Evolutionary conservation across 1,284 basidiomycete genomes (phyloP).

Genomic region (Pascua guehoae): DNA sequence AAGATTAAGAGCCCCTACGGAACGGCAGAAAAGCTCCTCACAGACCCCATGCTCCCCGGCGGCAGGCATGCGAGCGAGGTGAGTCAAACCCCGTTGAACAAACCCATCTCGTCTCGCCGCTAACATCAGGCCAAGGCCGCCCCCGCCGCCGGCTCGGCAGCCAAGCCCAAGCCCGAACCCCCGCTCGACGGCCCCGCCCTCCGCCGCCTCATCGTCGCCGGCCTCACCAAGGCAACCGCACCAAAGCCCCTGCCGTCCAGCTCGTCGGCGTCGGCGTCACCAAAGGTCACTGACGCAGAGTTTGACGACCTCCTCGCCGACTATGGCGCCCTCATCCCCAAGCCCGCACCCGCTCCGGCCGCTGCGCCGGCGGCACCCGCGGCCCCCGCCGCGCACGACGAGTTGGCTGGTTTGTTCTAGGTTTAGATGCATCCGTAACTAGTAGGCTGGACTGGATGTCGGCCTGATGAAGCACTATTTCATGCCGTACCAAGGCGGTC

Average conservation of each 20-base stretch:
- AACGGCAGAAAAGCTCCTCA: constrained; percentile 68
- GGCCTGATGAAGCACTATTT: no score
- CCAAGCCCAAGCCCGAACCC: constrained; percentile 37
- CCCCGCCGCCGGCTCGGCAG: constrained; percentile 12
- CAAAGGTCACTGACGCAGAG: constrained; percentile 29
- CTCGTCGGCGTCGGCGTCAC: constrained; percentile 7
- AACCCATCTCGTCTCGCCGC: background rate
- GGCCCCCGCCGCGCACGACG: constrained; percentile 30
- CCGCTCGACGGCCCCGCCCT: constrained; percentile 67
- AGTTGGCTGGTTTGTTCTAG: constrained; percentile 43
- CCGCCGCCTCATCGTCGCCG: constrained; percentile 66
- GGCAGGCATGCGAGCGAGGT: constrained; percentile 37
- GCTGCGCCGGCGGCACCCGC: constrained; percentile 13
- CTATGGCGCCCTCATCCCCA: constrained; percentile 39
- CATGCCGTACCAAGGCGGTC: no score
- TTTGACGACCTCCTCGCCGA: constrained; percentile 46
- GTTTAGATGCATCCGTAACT: background rate
- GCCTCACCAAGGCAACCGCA: constrained; percentile 62
- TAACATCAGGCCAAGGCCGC: constrained; percentile 19
- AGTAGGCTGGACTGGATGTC: no score
- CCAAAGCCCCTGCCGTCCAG: constrained; percentile 29
- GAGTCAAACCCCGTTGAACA: constrained; percentile 7
- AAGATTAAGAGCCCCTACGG: constrained; percentile 61
- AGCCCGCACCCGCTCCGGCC: constrained; percentile 29
- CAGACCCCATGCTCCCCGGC: constrained; percentile 38